Evolutionary conservation across 441 rosid species (phyloP), one percentile per base, ranked within the genome.

Genomic region (Corymbia calophylla): DNA sequence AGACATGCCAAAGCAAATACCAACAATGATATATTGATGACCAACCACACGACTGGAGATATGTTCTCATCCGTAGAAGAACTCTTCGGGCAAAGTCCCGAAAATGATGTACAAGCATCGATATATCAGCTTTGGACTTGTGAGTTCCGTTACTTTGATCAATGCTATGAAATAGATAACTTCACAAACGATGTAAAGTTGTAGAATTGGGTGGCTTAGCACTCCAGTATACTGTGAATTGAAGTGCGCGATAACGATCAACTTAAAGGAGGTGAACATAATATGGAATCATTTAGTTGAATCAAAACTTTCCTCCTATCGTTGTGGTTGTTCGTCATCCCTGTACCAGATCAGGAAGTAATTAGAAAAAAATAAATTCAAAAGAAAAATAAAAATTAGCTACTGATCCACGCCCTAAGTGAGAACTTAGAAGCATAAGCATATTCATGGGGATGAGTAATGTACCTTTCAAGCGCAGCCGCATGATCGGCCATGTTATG

Each of bases 221-320:
- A 15, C 2, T 8, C 2, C 6, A 3, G 1, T 64, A 64, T 15
- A 11, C 3, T n/a, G 5, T 0, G 1, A n/a, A n/a, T 15, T n/a
- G 21, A 64, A n/a, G 16, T n/a, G 1, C 0, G 1, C 0, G 1
- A 64, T 3, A 4, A 29, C 2, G 0, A 64, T 10, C 1, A n/a
- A 0, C 1, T 64, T 64, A 0, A 64, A 64, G 1, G 18, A n/a
- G 2, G 9, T n/a, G 1, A 60, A 60, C 0, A 60, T 1, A 2
- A 60, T 2, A 0, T 27, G 16, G 13, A 60, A 60, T 58, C 3
- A 4, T 1, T 25, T 56, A 13, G 29, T 58, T 5, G 7, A 58
- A 29, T 58, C 15, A 2, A 9, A 58, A 25, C 64, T 25, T 58
- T 58, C 0, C 1, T 54, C 2, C 1, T 54, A 9, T 21, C 2